These are phyloP conservation scores for Colletotrichum sp. DNA, from an alignment of 2,329 filamentous ascomycete species.

Conservation along the genomic window DNA sequence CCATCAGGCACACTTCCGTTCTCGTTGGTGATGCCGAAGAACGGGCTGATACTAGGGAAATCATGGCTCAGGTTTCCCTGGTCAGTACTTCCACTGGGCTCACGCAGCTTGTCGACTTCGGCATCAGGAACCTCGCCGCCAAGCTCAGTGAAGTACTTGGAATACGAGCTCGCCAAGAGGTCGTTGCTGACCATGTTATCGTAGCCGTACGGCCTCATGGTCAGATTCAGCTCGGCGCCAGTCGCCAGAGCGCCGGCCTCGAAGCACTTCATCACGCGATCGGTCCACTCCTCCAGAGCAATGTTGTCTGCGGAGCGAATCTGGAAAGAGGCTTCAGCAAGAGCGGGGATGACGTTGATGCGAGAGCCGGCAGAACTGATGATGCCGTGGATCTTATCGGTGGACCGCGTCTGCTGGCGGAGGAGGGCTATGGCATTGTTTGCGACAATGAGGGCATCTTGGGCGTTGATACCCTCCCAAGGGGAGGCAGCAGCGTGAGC, in stretches of 20 bases:
- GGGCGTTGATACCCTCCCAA: conserved; percentile 55
- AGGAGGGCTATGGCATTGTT: conserved; percentile 48
- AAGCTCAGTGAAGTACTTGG: conserved; percentile 25
- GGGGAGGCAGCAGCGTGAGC: conserved; percentile 53
- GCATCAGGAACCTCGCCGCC: conserved; percentile 28
- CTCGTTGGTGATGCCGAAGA: conserved; percentile 29
- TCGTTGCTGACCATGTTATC: conserved; percentile 35
- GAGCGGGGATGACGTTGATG: conserved; percentile 50
- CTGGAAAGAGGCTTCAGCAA: conserved; percentile 64
- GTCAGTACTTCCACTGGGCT: conserved; percentile 28
- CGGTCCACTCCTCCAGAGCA: conserved; percentile 24
- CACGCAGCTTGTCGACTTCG: conserved; percentile 27
- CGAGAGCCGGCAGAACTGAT: conserved; percentile 44
- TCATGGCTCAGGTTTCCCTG: conserved; percentile 34
- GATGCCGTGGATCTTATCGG: conserved; percentile 55
- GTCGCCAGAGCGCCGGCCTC: conserved; percentile 33
- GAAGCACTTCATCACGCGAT: conserved; percentile 28
- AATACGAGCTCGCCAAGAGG: conserved; percentile 26
- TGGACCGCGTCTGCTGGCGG: conserved; percentile 53
- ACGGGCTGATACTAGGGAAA: conserved; percentile 29
- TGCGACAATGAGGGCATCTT: conserved; percentile 50
- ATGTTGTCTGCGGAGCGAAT: conserved; percentile 53
- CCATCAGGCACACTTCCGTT: conserved; percentile 23
- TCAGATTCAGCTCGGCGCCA: conserved; percentile 39
- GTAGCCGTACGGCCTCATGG: conserved; percentile 31